Base-by-base conservation (phyloP, 1,139 yeast genomes). In the Diutina pseudorugosa region DNA sequence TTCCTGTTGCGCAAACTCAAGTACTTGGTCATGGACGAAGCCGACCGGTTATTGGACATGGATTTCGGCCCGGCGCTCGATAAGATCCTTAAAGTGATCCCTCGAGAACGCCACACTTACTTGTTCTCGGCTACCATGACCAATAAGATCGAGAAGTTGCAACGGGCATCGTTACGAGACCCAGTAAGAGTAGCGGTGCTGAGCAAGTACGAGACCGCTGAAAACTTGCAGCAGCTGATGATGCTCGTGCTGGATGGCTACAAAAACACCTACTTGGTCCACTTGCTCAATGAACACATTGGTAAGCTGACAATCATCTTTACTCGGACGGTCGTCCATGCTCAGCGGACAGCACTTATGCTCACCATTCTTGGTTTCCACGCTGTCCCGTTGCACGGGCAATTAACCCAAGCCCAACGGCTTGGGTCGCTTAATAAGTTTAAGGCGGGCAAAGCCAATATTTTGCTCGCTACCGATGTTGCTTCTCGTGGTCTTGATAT, bases 401-500 rank as follows among this genome's bases (percentile, higher is more conserved):
- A 91, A 66, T 75, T 93, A 65, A 77, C 95, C 7, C 98, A 93
- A 67, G 80, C 94, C 18, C 95, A 94, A 60, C 79, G 98, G 64
- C 77, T 93, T 53, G 96, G 97, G 12, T 93, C 98, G 0, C 74
- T 93, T 58, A 94, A 90, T 69, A 85, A 91, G 64, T 93, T 93
- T 75, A 89, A 91, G 63, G 77, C 94, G 1, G 96, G 97, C 4
- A 78, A 80, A 50, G 79, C 90, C 58, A 80, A 80, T 56, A 90
- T 94, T 54, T 72, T 93, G 52, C 90, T 93, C 7, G 98, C 98
- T 11, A 93, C 98, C 0, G 98, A 93, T 70, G 98, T 93, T 48
- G 98, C 98, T 11, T 96, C 98, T 1, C 82, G 98, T 71, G 98
- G 98, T 55, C 77, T 93, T 58, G 98, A 93, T 77, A 93, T 93